Evolutionary conservation across 208 protist genomes (phyloP), one percentile per base, ranked within the genome.

Genomic region (Lotmaria passim): DNA sequence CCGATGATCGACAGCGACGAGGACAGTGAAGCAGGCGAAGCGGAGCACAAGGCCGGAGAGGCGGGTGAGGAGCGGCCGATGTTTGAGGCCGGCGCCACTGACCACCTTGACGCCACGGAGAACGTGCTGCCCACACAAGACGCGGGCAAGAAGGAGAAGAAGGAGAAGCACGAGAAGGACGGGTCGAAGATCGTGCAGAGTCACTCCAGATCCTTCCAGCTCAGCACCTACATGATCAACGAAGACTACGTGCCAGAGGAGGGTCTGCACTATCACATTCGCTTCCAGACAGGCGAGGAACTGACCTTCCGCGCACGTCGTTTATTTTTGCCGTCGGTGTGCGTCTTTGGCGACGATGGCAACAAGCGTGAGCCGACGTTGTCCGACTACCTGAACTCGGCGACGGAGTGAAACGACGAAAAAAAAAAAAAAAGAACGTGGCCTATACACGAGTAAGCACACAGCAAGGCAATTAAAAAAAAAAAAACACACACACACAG

Each of bases 281-380:
- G 71, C 48, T 85, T 82, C 39, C 66, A 69, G 26, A 85, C 67
- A 10, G 75, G 75, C 12, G 80, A 85, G 65, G 75, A 85, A 48
- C 38, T 85, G 31, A 55, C 38, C 60, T 85, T 85, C 72, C 75
- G 75, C 47, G 75, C 75, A 3, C 80, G 80, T 21, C 76, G 77
- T n/a, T 33, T 81, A 43, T 82, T 79, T 55, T 56, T 85, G 31
- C 80, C 80, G 11, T 73, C 80, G n/a, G 44, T 81, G 31, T 78
- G 66, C 64, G 21, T 8, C 47, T 57, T 72, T 43, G 80, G 80
- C 6, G 52, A 58, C 6, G 33, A 61, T 23, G 71, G 76, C 53
- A 52, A 59, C 57, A 65, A 31, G 47, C 61, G 58, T 28, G 75
- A 80, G 44, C 43, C 21, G 21, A 58, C 63, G 15, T 33, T 80